phyloP scores from a whole-genome alignment of 768 basidiomycete genomes.

The Solioccasus polychromus region DNA sequence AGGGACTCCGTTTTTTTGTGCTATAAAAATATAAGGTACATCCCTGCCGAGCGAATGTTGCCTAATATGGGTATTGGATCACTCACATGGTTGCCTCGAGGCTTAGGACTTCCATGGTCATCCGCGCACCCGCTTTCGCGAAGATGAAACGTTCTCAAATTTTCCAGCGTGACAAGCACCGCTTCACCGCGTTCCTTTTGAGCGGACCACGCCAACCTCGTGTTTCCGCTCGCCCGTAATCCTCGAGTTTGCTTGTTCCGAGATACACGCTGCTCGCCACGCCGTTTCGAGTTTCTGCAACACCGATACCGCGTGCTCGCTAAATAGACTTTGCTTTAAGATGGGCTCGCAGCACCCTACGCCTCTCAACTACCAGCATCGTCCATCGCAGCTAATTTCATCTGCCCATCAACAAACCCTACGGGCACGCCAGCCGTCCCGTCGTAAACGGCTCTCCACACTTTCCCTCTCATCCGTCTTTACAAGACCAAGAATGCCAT shows the following conservation, averaged over 20 bases:
- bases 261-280: constrained; percentile 30
- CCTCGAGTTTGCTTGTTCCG: constrained; percentile 4
- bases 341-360: constrained; percentile 25
- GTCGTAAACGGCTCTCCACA: constrained; percentile 32
- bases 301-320: constrained; percentile 29
- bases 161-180: constrained; percentile 18
- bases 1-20: too few relatives aligned
- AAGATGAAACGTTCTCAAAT: constrained; percentile 15
- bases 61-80: constrained; percentile 5
- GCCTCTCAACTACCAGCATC: constrained; percentile 26
- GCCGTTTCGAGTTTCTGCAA: constrained; percentile 24
- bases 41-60: too few relatives aligned
- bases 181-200: constrained; percentile 21
- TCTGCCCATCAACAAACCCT: constrained; percentile 20
- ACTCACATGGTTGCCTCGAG: constrained; percentile 24
- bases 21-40: too few relatives aligned
- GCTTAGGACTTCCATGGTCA: constrained; percentile 1
- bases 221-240: constrained; percentile 23
- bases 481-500: constrained; percentile 53
- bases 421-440: constrained; percentile 29
- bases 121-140: constrained; percentile 1
- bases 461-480: constrained; percentile 31
- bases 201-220: constrained; percentile 25
- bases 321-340: constrained; percentile 22
- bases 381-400: constrained; percentile 17